Evolutionary conservation across 2,329 filamentous ascomycete genomes (phyloP), one percentile per base, ranked within the genome.

Genomic region (Arthroderma sp.): DNA sequence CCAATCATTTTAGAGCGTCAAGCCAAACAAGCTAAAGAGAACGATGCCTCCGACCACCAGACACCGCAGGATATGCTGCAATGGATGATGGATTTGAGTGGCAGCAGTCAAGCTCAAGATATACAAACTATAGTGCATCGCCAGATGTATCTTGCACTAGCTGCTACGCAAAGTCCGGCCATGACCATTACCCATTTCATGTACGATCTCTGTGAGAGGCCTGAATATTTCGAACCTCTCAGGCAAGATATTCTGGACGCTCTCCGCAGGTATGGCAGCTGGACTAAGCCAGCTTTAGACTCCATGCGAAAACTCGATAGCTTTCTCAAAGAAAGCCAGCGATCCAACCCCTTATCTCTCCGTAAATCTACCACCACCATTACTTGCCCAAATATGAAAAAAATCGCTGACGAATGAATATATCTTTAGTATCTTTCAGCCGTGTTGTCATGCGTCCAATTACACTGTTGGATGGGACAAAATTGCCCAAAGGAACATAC

Each of bases 1-100:
- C 60, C 62, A 0, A 58, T 61, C 36, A 55, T 67, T 27, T 39
- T 55, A 2, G 50, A 55, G 27, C 55, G 65, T 27, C 53, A 57
- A 2, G 45, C 42, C 15, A 49, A 50, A 7, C 52, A 57, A 22
- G 40, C 43, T 27, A 40, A 28, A n/a, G 4, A 10, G 4, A 6
- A 41, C 10, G 29, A 11, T 22, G 40, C 29, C 10, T n/a, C 9
- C 29, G 32, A 3, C 8, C 36, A 43, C 29, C 9, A 43, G 32
- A 43, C 28, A 11, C 37, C 37, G 15, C 28, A 45, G 7, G 43
- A 45, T 29, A 8, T 45, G 15, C 28, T 45, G 11, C 37, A 45
- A 31, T 45, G 43, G 42, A 38, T 36, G 3, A 36, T 38, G 10
- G 42, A 43, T 11, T 22, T 22, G 29, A 11, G 28, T 4, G 10